Conservation (phyloP, 1,139 yeast species). For the Sugiyamaella novakii region DNA sequence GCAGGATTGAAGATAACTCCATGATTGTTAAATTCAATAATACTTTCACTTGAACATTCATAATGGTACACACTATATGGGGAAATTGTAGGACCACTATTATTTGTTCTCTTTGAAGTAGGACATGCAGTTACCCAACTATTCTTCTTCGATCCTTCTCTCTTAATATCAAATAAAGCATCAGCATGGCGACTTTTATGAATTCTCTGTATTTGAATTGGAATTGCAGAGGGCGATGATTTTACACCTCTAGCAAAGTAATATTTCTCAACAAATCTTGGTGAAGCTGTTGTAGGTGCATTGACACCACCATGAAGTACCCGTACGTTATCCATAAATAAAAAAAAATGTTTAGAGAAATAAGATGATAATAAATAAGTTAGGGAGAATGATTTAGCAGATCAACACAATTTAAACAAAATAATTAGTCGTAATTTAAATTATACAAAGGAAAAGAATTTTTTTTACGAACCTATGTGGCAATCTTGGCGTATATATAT, state of each 20-base stretch:
- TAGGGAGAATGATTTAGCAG: too few species aligned
- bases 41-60: conserved; percentile 16
- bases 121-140: conserved; percentile 2
- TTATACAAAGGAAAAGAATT: neutral
- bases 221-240: conserved; percentile 18
- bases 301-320: conserved; percentile 10
- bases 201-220: conserved; percentile 29
- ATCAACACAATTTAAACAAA: too few species aligned
- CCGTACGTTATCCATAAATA: conserved; percentile 14
- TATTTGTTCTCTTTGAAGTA: neutral
- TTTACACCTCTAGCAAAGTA: conserved; percentile 27
- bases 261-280: conserved; percentile 22
- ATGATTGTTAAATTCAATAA: conserved; percentile 15
- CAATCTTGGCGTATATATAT: conserved; percentile 13
- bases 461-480: neutral
- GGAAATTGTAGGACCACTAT: conserved; percentile 1
- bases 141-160: conserved; percentile 13
- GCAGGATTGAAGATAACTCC: conserved; percentile 20
- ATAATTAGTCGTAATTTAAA: too few species aligned
- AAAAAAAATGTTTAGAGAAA: too few species aligned
- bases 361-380: too few species aligned
- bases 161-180: conserved; percentile 29
- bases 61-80: conserved; percentile 20
- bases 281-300: conserved; percentile 5
- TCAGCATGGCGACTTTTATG: conserved; percentile 28